Evolutionary conservation across 2,329 filamentous ascomycete genomes (phyloP).

Genomic region (Curvularia lunata): DNA sequence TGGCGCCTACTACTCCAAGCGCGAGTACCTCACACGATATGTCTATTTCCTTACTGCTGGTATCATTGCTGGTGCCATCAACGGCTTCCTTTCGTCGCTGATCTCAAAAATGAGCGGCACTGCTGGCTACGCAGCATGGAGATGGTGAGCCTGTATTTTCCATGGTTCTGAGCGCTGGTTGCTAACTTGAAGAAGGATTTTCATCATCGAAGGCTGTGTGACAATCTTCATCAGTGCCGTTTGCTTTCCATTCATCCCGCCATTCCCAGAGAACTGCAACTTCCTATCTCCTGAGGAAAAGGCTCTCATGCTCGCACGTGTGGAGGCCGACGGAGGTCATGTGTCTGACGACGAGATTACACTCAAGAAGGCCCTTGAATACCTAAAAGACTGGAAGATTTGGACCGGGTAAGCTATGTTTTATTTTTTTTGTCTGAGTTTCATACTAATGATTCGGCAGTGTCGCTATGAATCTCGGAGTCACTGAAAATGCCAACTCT

Average conservation of each 20-base stretch:
- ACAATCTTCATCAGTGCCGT: conserved; percentile 57
- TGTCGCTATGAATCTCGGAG: conserved; percentile 39
- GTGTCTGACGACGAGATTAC: conserved; percentile 56
- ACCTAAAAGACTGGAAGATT: conserved; percentile 63
- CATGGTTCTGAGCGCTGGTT: too few species aligned
- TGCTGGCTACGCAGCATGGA: conserved; percentile 33
- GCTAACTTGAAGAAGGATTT: conserved; percentile 51
- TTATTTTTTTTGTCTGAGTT: conserved; percentile 33
- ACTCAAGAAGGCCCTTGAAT: conserved; percentile 52
- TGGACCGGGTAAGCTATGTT: conserved; percentile 57
- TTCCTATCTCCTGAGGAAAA: conserved; percentile 60
- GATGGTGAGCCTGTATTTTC: conserved; percentile 32
- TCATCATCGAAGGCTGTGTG: conserved; percentile 66
- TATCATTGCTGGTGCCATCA: conserved; percentile 62
- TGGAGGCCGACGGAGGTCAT: conserved; percentile 55
- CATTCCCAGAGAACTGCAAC: conserved; percentile 56
- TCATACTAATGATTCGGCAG: conserved; percentile 11
- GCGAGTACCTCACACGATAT: conserved; percentile 60
- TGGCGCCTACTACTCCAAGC: conserved; percentile 55
- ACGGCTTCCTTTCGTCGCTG: conserved; percentile 59
- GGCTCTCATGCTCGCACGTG: conserved; percentile 59
- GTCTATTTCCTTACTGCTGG: conserved; percentile 62
- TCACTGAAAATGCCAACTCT: conserved; percentile 42
- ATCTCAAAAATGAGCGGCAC: conserved; percentile 41
- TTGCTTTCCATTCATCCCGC: conserved; percentile 59